A percentile compares a stretch with the other conserved stretches of the same genome.
These are phyloP conservation scores for Cryphonectria naterciae DNA, from an alignment of 2,329 filamentous ascomycete genomes.

Conservation along the genomic window DNA sequence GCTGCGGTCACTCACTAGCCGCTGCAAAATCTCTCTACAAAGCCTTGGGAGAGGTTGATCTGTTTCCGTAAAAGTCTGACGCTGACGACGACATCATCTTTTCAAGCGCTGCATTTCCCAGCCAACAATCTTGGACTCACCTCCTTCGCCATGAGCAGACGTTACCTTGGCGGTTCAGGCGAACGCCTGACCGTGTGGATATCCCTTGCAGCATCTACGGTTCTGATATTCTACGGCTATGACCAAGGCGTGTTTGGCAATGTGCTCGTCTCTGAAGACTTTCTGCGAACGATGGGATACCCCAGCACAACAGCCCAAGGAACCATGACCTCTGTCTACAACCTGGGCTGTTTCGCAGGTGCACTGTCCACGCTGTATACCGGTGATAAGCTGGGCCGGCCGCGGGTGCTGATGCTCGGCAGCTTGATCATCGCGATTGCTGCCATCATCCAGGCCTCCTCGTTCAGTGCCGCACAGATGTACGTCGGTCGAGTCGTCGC, in stretches of 20 bases:
- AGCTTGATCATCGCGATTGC: conserved; percentile 31
- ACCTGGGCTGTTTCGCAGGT: conserved; percentile 33
- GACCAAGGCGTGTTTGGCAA: conserved; percentile 43
- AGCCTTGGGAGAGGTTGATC: background rate
- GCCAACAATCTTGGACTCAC: background rate
- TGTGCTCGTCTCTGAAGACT: conserved; percentile 36
- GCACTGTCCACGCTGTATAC: conserved; percentile 31
- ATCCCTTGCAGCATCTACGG: conserved; percentile 52
- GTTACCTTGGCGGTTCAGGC: conserved; percentile 54
- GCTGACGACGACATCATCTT: background rate
- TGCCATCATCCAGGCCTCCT: conserved; percentile 29
- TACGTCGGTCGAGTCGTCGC: conserved; percentile 30
- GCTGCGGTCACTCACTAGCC: background rate
- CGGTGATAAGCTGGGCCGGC: conserved; percentile 33
- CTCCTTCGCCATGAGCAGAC: conserved; percentile 11
- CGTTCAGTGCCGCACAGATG: conserved; percentile 29
- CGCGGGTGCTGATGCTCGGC: conserved; percentile 32
- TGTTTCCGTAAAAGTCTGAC: background rate
- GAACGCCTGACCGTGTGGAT: conserved; percentile 57
- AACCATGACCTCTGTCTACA: conserved; percentile 33
- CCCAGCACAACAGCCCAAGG: conserved; percentile 27
- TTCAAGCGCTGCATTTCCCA: background rate
- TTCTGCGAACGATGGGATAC: conserved; percentile 32
- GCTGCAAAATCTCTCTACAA: background rate
- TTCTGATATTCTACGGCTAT: conserved; percentile 54